These are phyloP conservation scores for Arthrinium phaeospermum DNA, from an alignment of 2,329 filamentous ascomycete species.

Conservation along the genomic window DNA sequence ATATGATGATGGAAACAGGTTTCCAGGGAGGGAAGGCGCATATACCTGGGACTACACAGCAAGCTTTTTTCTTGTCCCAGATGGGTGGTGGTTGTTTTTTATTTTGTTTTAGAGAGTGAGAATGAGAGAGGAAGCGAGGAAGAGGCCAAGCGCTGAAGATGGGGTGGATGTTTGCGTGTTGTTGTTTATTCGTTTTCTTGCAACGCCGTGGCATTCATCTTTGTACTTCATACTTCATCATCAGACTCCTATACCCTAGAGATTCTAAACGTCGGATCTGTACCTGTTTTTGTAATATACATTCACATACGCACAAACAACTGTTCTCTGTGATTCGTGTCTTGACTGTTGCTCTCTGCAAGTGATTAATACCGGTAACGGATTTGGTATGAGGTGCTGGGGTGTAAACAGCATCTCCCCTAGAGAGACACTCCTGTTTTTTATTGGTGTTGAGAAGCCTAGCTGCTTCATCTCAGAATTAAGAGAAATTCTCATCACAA, in stretches of 20 bases:
- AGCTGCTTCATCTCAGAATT: no score
- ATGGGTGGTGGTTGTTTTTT: not conserved
- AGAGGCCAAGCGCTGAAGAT: not conserved
- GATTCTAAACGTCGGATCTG: conserved; percentile 11
- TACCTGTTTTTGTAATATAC: conserved; percentile 17
- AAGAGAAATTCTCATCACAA: accelerated
- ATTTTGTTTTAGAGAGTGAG: not conserved
- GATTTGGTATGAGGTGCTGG: not conserved
- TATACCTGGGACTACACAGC: not conserved
- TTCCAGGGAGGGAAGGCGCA: not conserved
- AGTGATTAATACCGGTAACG: not conserved
- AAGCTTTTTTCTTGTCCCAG: conserved; percentile 10
- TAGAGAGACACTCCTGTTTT: no score
- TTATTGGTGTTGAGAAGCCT: no score
- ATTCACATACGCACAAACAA: conserved; percentile 5
- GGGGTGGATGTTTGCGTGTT: not conserved
- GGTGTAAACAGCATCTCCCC: not conserved
- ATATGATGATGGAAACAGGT: conserved; percentile 16
- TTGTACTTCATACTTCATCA: not conserved
- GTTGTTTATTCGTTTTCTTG: not conserved
- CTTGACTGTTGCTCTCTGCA: not conserved
- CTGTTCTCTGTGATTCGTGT: not conserved
- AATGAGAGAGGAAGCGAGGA: not conserved
- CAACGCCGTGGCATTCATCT: conserved; percentile 1
- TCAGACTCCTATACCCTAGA: conserved; percentile 12